phyloP scores from a whole-genome alignment of 208 protist species.

The Leishmania lainsoni region DNA sequence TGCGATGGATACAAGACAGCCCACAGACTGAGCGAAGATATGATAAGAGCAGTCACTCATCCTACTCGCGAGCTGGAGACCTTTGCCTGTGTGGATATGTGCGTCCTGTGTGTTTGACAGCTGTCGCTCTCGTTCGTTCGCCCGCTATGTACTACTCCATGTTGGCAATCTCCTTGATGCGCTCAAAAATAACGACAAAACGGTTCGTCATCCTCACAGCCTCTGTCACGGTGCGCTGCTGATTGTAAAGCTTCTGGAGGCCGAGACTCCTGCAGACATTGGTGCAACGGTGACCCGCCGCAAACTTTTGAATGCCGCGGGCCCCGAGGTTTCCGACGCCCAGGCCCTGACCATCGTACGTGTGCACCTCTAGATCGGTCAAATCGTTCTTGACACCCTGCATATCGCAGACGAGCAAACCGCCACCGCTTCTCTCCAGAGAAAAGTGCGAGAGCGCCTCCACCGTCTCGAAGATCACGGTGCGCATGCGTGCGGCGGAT shows the following conservation, averaged over 20 bases:
- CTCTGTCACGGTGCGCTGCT: slow-evolving; percentile 19
- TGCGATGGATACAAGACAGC: background rate
- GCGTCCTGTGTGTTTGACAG: background rate
- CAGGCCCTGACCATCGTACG: slow-evolving; percentile 56
- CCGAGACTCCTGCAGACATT: slow-evolving; percentile 49
- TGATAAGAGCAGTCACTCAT: background rate
- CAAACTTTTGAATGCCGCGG: slow-evolving; percentile 58
- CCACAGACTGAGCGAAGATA: background rate
- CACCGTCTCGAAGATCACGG: slow-evolving; percentile 57
- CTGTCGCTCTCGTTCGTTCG: background rate
- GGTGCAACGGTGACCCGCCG: slow-evolving; percentile 55
- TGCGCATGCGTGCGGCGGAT: slow-evolving; percentile 25
- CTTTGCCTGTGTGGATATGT: background rate
- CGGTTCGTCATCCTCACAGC: slow-evolving; percentile 17
- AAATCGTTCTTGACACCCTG: slow-evolving; percentile 64
- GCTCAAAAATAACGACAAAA: slow-evolving; percentile 22
- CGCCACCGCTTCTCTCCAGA: slow-evolving; percentile 44
- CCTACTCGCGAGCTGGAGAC: background rate
- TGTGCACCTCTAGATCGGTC: slow-evolving; percentile 81
- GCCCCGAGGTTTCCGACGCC: slow-evolving; percentile 70
- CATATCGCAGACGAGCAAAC: slow-evolving; percentile 69
- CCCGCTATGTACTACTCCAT: slow-evolving; percentile 2
- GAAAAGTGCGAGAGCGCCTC: slow-evolving; percentile 86
- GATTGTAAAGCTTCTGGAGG: slow-evolving; percentile 27
- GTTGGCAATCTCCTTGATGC: slow-evolving; percentile 19